Conservation (phyloP, 2,329 filamentous ascomycete genomes). For the Fusarium pseudograminearum region DNA sequence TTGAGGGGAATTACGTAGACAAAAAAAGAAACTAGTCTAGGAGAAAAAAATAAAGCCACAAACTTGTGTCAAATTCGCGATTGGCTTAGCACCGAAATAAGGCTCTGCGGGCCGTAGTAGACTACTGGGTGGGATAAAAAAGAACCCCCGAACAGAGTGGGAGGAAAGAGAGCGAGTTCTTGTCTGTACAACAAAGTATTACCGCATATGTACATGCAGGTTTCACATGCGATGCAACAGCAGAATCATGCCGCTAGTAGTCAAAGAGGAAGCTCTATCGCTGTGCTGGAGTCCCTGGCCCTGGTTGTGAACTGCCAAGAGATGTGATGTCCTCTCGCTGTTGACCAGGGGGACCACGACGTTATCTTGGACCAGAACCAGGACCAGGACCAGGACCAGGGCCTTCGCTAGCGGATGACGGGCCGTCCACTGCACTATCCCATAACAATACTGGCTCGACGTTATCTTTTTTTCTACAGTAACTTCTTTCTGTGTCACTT, state of each 20-base stretch:
- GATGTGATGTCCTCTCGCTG: neutral
- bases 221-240: conserved; percentile 8
- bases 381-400: neutral
- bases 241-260: conserved; percentile 1
- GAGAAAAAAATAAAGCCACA: conserved; percentile 14
- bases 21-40: neutral
- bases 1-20: neutral
- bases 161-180: neutral
- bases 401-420: conserved; percentile 21
- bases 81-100: neutral
- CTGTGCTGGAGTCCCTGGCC: neutral
- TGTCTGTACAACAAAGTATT: neutral
- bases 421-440: conserved; percentile 15
- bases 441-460: neutral
- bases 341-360: neutral
- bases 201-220: conserved; percentile 1
- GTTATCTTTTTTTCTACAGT: conserved; percentile 19
- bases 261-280: conserved; percentile 24
- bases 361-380: conserved; percentile 1
- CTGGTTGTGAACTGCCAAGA: conserved; percentile 16
- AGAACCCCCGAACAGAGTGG: conserved; percentile 8
- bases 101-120: conserved; percentile 26
- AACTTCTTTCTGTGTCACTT: neutral
- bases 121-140: neutral
- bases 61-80: neutral